A percentile compares a stretch with the other conserved stretches of the same genome.
These are phyloP conservation scores for Penicillium chermesinum DNA, from an alignment of 495 filamentous ascomycete genomes.

Conservation along the genomic window DNA sequence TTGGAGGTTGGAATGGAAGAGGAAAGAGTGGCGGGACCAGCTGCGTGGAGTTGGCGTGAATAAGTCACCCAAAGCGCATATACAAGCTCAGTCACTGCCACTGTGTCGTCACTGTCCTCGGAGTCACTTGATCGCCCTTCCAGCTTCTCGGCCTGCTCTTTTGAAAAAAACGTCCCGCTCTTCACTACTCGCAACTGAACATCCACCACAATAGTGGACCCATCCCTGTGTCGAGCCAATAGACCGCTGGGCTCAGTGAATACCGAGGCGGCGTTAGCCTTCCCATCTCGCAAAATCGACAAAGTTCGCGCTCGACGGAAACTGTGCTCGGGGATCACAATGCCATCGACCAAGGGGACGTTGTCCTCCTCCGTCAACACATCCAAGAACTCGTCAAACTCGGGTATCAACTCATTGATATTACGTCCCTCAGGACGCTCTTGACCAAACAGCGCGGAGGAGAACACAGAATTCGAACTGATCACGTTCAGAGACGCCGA, in stretches of 20 bases:
- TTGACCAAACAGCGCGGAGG: constrained; percentile 83
- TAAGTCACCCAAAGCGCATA: constrained; percentile 98
- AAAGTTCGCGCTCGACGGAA: constrained; percentile 86
- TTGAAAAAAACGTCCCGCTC: constrained; percentile 58
- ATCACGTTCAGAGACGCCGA: constrained; percentile 71
- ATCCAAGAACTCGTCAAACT: constrained; percentile 76
- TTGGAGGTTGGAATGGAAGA: constrained; percentile 17
- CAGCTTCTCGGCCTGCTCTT: constrained; percentile 35
- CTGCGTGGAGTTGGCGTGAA: constrained; percentile 82
- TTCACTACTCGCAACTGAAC: constrained; percentile 94
- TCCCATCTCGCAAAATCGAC: constrained; percentile 74
- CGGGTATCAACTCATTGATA: constrained; percentile 76
- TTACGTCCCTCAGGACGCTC: constrained; percentile 71
- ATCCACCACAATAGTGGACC: constrained; percentile 84
- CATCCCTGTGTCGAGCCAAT: constrained; percentile 81
- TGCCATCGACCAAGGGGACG: constrained; percentile 78
- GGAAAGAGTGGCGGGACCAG: constrained; percentile 48
- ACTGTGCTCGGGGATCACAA: constrained; percentile 92
- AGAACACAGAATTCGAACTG: constrained; percentile 93
- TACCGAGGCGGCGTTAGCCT: constrained; percentile 61
- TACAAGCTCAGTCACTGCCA: constrained; percentile 68
- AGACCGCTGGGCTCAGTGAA: constrained; percentile 80
- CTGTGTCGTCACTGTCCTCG: constrained; percentile 35
- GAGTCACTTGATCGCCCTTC: constrained; percentile 29
- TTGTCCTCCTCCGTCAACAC: constrained; percentile 83